Conservation (phyloP, 768 basidiomycete species). For the Sporobolomyces pararoseus region DNA sequence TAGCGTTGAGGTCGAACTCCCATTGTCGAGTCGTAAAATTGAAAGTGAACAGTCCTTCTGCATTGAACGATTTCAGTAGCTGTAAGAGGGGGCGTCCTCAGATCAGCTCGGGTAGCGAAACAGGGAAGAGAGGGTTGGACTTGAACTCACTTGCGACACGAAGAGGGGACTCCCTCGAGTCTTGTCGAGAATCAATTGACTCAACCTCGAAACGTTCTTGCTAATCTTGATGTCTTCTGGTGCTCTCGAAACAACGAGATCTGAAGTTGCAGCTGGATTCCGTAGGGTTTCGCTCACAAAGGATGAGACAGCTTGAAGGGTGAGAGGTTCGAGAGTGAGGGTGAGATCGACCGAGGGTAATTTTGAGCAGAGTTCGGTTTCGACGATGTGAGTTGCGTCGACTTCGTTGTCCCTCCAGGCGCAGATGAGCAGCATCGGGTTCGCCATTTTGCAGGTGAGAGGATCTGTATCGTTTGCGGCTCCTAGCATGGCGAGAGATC, state of each 20-base stretch:
- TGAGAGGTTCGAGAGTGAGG: conserved; percentile 27
- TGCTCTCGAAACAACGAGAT: conserved; percentile 1
- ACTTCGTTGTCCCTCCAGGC: conserved; percentile 41
- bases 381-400: conserved; percentile 33
- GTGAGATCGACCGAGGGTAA: conserved; percentile 7
- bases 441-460: conserved; percentile 26
- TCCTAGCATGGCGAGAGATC: conserved; percentile 19
- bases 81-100: not conserved
- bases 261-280: conserved; percentile 2
- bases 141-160: conserved; percentile 23
- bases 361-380: conserved; percentile 14
- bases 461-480: conserved; percentile 7
- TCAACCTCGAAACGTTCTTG: not conserved
- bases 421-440: conserved; percentile 32
- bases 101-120: not conserved
- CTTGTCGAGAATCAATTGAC: conserved; percentile 29
- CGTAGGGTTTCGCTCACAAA: conserved; percentile 26
- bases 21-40: conserved; percentile 24
- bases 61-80: conserved; percentile 36
- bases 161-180: conserved; percentile 29
- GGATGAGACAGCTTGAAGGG: not conserved
- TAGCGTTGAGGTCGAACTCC: conserved; percentile 33
- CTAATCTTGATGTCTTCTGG: not conserved
- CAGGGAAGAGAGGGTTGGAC: not conserved
- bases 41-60: conserved; percentile 35